Percentiles rank a stretch among this genome's conserved stretches.
Conservation (phyloP, 2,329 filamentous ascomycete species). For the Metarhizium brunneum region DNA sequence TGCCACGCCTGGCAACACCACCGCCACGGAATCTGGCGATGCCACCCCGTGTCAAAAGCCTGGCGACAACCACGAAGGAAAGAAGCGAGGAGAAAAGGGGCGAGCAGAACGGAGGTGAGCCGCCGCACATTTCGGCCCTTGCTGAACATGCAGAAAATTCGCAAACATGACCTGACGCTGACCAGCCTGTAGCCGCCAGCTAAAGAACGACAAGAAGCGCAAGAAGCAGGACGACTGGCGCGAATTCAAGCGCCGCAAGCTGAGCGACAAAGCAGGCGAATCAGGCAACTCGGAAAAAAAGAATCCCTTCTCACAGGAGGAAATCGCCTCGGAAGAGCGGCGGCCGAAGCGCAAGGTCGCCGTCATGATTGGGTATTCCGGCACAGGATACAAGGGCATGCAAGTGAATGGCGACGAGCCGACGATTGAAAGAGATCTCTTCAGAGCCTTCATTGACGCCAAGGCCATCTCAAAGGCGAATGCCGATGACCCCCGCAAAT, state of each 20-base stretch:
- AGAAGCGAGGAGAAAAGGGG: slow-evolving; percentile 18
- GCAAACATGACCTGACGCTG: slow-evolving; percentile 15
- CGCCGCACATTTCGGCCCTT: neutral
- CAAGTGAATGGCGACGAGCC: slow-evolving; percentile 77
- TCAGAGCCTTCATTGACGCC: slow-evolving; percentile 81
- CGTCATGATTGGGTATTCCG: slow-evolving; percentile 89
- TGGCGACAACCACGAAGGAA: slow-evolving; percentile 7
- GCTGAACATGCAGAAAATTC: slow-evolving; percentile 11
- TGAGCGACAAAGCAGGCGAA: slow-evolving; percentile 24
- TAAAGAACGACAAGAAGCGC: slow-evolving; percentile 26
- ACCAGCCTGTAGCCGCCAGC: slow-evolving; percentile 25
- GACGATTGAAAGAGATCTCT: slow-evolving; percentile 94
- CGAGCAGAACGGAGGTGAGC: slow-evolving; percentile 14
- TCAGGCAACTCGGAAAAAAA: slow-evolving; percentile 19
- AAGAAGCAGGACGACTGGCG: slow-evolving; percentile 29
- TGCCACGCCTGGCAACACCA: neutral
- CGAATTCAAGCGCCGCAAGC: slow-evolving; percentile 32
- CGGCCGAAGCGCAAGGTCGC: slow-evolving; percentile 94
- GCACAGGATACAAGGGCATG: slow-evolving; percentile 95
- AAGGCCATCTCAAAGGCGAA: slow-evolving; percentile 96
- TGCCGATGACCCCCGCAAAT: slow-evolving; percentile 93
- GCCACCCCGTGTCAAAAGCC: slow-evolving; percentile 1
- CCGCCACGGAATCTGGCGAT: neutral
- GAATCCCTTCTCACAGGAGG: slow-evolving; percentile 58
- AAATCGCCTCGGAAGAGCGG: slow-evolving; percentile 79